Conservation (phyloP, 257 asterid genomes). For the Leptodermis oblonga region DNA sequence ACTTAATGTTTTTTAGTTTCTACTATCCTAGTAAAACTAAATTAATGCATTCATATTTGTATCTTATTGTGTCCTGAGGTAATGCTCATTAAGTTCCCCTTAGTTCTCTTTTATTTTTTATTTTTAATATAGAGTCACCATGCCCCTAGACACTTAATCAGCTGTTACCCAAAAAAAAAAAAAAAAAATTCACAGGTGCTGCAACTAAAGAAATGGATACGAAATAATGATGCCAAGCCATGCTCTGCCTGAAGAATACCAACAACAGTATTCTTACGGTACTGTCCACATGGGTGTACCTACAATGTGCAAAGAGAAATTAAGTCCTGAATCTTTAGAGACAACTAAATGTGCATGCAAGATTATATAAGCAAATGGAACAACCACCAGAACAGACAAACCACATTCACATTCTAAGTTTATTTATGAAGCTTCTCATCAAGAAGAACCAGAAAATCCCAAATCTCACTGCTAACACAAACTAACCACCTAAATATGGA, state of each 20-base stretch:
- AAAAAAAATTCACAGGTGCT: too few species aligned
- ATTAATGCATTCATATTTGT: too few species aligned
- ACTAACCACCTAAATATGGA: neutral
- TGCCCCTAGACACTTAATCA: too few species aligned
- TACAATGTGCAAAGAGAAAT: slow-evolving; percentile 12
- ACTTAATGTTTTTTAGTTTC: too few species aligned
- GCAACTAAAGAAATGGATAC: slow-evolving; percentile 55
- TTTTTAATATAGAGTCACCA: too few species aligned
- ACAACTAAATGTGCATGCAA: neutral
- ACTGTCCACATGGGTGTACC: slow-evolving; percentile 99
- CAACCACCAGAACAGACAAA: neutral
- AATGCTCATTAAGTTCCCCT: too few species aligned
- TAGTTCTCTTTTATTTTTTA: too few species aligned
- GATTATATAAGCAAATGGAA: neutral
- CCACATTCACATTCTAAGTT: neutral
- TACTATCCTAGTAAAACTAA: too few species aligned
- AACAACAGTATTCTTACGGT: slow-evolving; percentile 87
- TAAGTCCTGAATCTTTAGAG: neutral
- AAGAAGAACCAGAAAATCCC: neutral
- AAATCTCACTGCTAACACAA: neutral
- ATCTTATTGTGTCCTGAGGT: too few species aligned
- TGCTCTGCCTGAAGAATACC: slow-evolving; percentile 97
- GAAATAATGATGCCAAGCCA: slow-evolving; percentile 83
- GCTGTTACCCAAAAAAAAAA: too few species aligned
- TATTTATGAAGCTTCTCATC: neutral